These are phyloP conservation scores for Fonsecaea multimorphosa DNA, from an alignment of 2,329 filamentous ascomycete species.

Conservation along the genomic window DNA sequence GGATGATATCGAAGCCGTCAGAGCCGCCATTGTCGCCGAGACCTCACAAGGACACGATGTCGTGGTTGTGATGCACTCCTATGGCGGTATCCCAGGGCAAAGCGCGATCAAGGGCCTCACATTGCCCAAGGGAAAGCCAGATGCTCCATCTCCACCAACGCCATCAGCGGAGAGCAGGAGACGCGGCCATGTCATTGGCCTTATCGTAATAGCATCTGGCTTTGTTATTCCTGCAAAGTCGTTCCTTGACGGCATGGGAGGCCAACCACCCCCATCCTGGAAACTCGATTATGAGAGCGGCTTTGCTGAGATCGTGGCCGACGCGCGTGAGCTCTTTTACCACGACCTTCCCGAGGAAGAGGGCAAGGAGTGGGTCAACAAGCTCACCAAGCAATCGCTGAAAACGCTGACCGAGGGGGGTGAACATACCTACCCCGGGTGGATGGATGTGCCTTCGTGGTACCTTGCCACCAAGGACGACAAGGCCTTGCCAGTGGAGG, in stretches of 20 bases:
- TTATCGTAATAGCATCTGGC: slow-evolving; percentile 55
- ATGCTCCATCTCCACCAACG: slow-evolving; percentile 16
- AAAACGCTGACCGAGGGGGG: slow-evolving; percentile 55
- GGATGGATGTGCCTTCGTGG: slow-evolving; percentile 57
- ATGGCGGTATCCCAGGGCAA: slow-evolving; percentile 55
- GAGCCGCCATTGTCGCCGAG: slow-evolving; percentile 47
- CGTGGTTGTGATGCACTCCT: slow-evolving; percentile 57
- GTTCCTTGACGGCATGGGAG: slow-evolving; percentile 53
- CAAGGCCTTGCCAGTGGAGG: slow-evolving; percentile 47
- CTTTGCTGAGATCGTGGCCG: slow-evolving; percentile 48
- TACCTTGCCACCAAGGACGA: slow-evolving; percentile 55
- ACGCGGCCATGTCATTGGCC: slow-evolving; percentile 52
- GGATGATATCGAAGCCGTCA: slow-evolving; percentile 52
- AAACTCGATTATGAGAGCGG: slow-evolving; percentile 50
- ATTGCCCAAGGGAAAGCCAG: slow-evolving; percentile 25
- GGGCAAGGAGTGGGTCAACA: slow-evolving; percentile 50
- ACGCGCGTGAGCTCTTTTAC: slow-evolving; percentile 55
- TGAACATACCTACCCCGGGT: slow-evolving; percentile 54
- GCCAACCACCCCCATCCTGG: slow-evolving; percentile 54
- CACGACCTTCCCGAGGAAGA: slow-evolving; percentile 57
- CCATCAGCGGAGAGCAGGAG: slow-evolving; percentile 10
- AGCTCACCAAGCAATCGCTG: slow-evolving; percentile 52
- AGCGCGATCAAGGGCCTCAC: slow-evolving; percentile 56
- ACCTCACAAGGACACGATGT: slow-evolving; percentile 51
- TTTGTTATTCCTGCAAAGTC: slow-evolving; percentile 48